These are phyloP conservation scores for Waltergamsia citrina DNA, from an alignment of 2,329 filamentous ascomycete genomes.

Conservation along the genomic window DNA sequence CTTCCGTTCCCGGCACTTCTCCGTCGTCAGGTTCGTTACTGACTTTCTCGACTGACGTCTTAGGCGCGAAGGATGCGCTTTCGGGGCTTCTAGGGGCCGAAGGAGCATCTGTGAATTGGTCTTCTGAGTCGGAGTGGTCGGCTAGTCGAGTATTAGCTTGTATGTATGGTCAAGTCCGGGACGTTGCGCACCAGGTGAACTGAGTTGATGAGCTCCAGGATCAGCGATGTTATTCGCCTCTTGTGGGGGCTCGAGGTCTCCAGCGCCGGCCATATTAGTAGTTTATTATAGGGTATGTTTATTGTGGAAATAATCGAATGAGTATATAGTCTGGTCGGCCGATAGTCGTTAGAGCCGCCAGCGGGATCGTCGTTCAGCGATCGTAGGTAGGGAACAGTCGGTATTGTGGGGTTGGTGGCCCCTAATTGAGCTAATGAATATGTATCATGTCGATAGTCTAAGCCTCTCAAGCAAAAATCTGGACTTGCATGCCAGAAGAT, in stretches of 20 bases:
- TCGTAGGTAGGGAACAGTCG: background rate
- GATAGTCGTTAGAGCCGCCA: background rate
- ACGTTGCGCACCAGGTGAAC: too few species aligned
- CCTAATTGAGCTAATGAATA: background rate
- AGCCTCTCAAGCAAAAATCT: too few species aligned
- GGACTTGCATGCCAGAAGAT: too few species aligned
- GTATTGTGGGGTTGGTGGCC: background rate
- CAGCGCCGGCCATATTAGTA: constrained; percentile 16
- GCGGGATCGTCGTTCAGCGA: background rate
- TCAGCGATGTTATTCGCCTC: constrained; percentile 29
- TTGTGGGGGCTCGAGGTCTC: constrained; percentile 20
- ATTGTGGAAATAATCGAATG: background rate
- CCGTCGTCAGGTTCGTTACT: constrained; percentile 40
- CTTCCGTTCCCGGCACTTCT: constrained; percentile 52
- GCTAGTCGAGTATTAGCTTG: constrained; percentile 18
- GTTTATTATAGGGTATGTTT: background rate
- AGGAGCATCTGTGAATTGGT: constrained; percentile 60
- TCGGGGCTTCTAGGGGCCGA: constrained; percentile 36
- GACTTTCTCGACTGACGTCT: constrained; percentile 48
- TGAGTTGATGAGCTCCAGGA: constrained; percentile 50
- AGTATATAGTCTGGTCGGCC: background rate
- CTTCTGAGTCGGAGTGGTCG: constrained; percentile 55
- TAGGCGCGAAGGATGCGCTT: constrained; percentile 43
- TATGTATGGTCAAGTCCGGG: too few species aligned
- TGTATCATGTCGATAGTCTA: background rate